Conservation (phyloP, 345 rosid genomes). For the Hibiscus trionum region DNA sequence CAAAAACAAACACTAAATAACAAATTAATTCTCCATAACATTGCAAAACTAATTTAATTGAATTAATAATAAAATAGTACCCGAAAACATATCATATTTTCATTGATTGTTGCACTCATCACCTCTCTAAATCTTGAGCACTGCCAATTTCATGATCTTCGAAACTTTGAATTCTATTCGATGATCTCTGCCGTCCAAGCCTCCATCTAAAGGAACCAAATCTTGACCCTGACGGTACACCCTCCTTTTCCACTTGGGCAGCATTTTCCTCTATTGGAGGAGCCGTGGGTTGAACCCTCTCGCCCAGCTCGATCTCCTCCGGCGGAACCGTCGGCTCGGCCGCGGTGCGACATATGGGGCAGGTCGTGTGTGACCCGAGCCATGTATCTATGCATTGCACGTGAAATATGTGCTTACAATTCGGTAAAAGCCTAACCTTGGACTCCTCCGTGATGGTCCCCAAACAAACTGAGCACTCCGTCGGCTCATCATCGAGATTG, state of each 20-base stretch:
- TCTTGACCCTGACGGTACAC: conserved; percentile 8
- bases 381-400: conserved; percentile 41
- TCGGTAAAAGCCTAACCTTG: conserved; percentile 32
- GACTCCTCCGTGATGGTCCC: conserved; percentile 26
- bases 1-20: neutral
- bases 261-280: conserved; percentile 8
- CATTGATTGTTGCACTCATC: neutral
- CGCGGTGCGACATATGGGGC: conserved; percentile 43
- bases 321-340: conserved; percentile 23
- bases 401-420: conserved; percentile 50
- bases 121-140: conserved; percentile 12
- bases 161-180: conserved; percentile 17
- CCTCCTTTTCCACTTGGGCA: neutral
- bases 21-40: neutral
- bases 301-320: neutral
- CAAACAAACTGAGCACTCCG: conserved; percentile 46
- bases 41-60: too few relatives aligned
- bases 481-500: neutral
- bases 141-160: neutral
- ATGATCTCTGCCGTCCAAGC: conserved; percentile 22
- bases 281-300: conserved; percentile 13
- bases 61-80: neutral
- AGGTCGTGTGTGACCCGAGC: conserved; percentile 38
- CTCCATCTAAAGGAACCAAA: conserved; percentile 21
- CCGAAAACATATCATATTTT: neutral